Evolutionary conservation across 345 rosid species (phyloP).

Genomic region (Turnera subulata): DNA sequence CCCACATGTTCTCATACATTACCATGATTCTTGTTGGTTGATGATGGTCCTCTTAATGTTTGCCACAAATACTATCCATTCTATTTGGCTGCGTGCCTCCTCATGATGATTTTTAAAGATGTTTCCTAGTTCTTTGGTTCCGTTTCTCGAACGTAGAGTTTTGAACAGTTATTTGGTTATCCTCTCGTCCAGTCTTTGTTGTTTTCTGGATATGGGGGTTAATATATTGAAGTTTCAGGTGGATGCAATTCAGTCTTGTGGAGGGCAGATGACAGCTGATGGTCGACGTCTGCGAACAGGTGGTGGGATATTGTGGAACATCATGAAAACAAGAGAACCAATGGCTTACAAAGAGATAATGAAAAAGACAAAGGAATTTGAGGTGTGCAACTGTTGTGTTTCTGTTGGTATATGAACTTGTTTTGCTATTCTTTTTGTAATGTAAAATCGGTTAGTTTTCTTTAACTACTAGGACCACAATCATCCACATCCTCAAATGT

Average conservation of each 20-base stretch:
- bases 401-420: not conserved
- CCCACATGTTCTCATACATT: no score
- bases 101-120: no score
- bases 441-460: no score
- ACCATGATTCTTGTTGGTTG: no score
- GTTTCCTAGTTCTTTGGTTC: no score
- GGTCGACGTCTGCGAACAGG: conserved; percentile 68
- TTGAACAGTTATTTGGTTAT: not conserved
- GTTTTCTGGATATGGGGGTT: conserved; percentile 1
- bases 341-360: conserved; percentile 67
- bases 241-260: conserved; percentile 76
- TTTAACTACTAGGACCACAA: no score
- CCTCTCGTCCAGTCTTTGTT: not conserved
- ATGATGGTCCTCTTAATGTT: no score
- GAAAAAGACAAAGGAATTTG: conserved; percentile 84
- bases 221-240: conserved; percentile 41
- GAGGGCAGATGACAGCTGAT: conserved; percentile 95
- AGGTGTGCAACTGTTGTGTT: conserved; percentile 39
- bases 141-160: not conserved
- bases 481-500: no score
- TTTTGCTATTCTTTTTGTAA: not conserved
- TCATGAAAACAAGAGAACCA: conserved; percentile 79
- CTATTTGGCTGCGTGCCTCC: no score
- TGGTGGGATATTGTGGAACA: conserved; percentile 87
- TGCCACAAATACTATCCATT: no score